Base-by-base conservation (phyloP, 768 basidiomycete genomes). In the Tricholoma furcatifolium region DNA sequence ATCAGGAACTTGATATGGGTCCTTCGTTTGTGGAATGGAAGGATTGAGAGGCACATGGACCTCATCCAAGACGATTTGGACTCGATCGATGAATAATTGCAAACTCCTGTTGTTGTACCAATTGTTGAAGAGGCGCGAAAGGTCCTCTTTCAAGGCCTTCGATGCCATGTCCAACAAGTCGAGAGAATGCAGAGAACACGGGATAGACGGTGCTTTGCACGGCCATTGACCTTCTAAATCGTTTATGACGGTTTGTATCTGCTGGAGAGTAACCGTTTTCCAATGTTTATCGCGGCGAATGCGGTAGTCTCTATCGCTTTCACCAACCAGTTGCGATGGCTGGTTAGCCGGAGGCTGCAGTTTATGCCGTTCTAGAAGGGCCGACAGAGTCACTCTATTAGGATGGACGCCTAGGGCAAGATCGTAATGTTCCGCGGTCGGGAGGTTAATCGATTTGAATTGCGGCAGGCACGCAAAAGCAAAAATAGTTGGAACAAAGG, bases 401-500 rank as follows among this genome's bases (percentile, higher is more conserved):
- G 65, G 62, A 17, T 43, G 40, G 40, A 60, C 56, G 6, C 67
- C 68, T 36, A 54, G 36, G 17, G 23, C 12, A 5, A 70, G 54
- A 38, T 60, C 20, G 53, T 63, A 68, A 18, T 36, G 45, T 1
- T 21, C 12, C 31, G 60, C 58, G 5, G 34, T 14, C 32, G 64
- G 68, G 23, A 62, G 60, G n/a, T 30, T 30, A 9, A 58, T 34
- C 12, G 36, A 18, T 20, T 39, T 24, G 38, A 64, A 67, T 3
- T 24, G 40, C 10, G 51, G 38, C 6, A 55, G 32, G 12, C 63
- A 65, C 3, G 64, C 63, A 48, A 74, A 70, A 1, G 75, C 65
- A 11, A 77, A 42, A 1, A 75, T 47, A 1, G 62, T 62, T 0
- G 66, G 60, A 15, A 71, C 55, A 32, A 69, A 60, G 10, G 6